These are phyloP conservation scores for Moniliophthora roreri DNA, from an alignment of 1,284 basidiomycete genomes.

Conservation along the genomic window DNA sequence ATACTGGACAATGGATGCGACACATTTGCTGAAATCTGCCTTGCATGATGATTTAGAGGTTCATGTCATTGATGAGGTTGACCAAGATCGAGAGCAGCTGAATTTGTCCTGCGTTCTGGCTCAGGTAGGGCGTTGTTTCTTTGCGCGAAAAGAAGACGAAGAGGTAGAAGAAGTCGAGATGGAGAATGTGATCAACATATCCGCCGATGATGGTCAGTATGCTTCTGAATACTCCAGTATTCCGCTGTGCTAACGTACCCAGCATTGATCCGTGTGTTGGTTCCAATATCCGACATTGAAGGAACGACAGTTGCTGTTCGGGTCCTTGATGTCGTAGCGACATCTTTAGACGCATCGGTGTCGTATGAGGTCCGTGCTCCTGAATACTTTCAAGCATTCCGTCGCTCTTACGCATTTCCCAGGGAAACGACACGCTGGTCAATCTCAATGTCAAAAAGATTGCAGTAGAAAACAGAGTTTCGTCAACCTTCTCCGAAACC, in stretches of 20 bases:
- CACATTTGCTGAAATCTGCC: not conserved
- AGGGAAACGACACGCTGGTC: not conserved
- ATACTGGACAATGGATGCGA: constrained; percentile 1
- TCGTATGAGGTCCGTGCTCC: not conserved
- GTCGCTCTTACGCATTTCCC: not conserved
- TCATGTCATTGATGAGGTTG: not conserved
- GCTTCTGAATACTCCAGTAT: not conserved
- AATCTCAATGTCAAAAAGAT: not conserved
- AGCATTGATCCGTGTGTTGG: not conserved
- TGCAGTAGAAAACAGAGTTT: not conserved
- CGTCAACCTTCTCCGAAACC: not conserved
- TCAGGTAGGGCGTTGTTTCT: not conserved
- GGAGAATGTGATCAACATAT: not conserved
- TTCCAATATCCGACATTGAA: not conserved
- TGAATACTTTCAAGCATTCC: not conserved
- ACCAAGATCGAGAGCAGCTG: not conserved
- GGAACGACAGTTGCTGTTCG: not conserved
- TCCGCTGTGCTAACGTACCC: no score
- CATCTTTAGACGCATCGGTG: not conserved
- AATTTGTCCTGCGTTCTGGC: not conserved
- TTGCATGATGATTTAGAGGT: not conserved
- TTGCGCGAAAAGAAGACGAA: not conserved
- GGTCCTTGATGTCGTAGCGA: not conserved
- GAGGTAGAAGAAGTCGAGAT: not conserved
- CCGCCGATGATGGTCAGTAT: not conserved